Evolutionary conservation across 2,329 filamentous ascomycete species (phyloP).

Genomic region (Colletotrichum costaricense): DNA sequence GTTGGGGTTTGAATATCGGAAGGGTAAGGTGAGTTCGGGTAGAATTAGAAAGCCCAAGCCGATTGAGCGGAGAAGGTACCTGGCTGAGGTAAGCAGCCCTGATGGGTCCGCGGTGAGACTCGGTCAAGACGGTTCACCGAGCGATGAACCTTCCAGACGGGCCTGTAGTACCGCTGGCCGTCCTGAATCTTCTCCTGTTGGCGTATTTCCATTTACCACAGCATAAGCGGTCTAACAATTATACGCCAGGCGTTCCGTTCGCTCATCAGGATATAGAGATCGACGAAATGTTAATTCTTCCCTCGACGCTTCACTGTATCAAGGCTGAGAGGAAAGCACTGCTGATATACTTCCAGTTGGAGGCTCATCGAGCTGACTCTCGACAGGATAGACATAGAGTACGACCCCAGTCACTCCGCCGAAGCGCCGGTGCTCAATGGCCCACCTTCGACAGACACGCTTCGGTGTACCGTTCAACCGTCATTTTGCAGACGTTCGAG

Average conservation of each 20-base stretch:
- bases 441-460: not conserved
- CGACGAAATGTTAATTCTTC: not conserved
- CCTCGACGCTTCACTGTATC: not conserved
- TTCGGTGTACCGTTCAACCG: constrained; percentile 14
- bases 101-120: not conserved
- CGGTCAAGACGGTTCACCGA: not conserved
- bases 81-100: constrained; percentile 8
- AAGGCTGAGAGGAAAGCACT: not conserved
- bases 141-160: not conserved
- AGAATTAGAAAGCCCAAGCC: not conserved
- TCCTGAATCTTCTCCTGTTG: not conserved
- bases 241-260: not conserved
- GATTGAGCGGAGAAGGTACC: not conserved
- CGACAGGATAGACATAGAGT: not conserved
- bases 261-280: not conserved
- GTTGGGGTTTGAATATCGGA: constrained; percentile 1
- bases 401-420: not conserved
- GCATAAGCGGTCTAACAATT: not conserved
- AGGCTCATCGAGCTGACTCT: not conserved
- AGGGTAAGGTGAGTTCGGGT: constrained; percentile 31
- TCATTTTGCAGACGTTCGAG: constrained; percentile 12
- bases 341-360: not conserved
- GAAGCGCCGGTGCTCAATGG: not conserved
- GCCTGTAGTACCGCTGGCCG: not conserved
- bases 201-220: not conserved